Base-by-base conservation (phyloP, 2,329 filamentous ascomycete species). In the Colletotrichum sp. region DNA sequence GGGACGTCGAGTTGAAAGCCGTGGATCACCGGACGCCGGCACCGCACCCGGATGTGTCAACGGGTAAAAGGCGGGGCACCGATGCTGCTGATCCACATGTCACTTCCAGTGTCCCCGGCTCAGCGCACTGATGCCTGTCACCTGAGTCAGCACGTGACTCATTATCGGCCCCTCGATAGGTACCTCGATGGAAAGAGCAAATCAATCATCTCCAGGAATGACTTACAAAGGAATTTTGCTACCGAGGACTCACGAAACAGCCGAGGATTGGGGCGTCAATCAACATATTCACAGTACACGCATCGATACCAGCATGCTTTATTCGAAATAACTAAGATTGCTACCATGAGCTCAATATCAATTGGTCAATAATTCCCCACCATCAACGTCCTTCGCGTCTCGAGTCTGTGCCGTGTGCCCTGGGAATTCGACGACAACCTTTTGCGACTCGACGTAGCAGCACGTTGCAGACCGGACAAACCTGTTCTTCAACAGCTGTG, bases 291-390 rank as follows among this genome's bases (percentile, higher is more conserved):
- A 52, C n/a, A 21, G 15, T 34, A 10, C 10, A 30, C 21, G 12
- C 38, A 48, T 30, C 52, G 32, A 26, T 60, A 58, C 7, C 32
- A 58, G 21, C 66, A 70, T 70, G 67, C 30, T 48, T 58, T 34
- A 34, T n/a, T 28, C 70, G 64, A 28, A 67, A 56, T 64, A 58
- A 62, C 34, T 64, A 55, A 70, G 9, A 30, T 52, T 68, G 70
- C 70, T 73, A 75, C 52, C 32, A 75, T 75, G 73, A 73, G 64
- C 73, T 68, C 56, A 73, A 75, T 75, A 73, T 36, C 70, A 75
- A 75, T 68, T 73, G 70, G 70, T 58, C 70, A 66, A 73, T 73
- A 67, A 75, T 66, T 60, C 55, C 36, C 70, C 43, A 60, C 69
- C 56, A 21, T 43, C 38, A 66, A 43, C 43, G 64, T 75, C 21